Evolutionary conservation across 306 rosid species (phyloP), one percentile per base, ranked within the genome.

Genomic region (Vigna reflexopilosa): DNA sequence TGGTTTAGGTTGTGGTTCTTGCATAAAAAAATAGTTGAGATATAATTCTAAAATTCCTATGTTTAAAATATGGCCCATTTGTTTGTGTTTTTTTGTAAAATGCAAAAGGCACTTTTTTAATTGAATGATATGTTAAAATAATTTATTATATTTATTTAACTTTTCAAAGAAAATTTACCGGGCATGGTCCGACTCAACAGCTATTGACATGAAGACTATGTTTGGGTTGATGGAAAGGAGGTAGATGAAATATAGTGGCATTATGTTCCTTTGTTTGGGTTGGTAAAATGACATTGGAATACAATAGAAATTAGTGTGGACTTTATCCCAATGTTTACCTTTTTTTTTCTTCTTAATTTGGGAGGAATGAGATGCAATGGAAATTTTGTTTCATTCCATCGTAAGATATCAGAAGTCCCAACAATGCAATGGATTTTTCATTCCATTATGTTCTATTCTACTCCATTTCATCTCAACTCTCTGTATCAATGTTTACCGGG

Each of bases 111-210:
- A 5, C 6, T 9, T 26, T 51, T 64, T 66, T 17, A 62, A 34
- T 34, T 34, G 17, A 49, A 62, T 4, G 2, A 64, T 64, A 19
- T 22, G 38, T 51, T 65, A 5, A 20, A 51, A 48, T 30, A 30
- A 30, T 30, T 28, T 36, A 34, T 50, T 2, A 64, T 6, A 13
- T 3, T 10, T 48, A 16, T 7, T 19, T 75, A 6, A 22, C 5
- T 22, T 73, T 57, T 42, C 15, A 9, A 9, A 14, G 44, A 73
- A 44, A 15, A 15, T 6, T 15, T 42, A 36, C 16, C 79, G 14
- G 66, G 49, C 52, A 12, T 74, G 45, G 36, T 61, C 49, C 62
- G 59, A 34, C 42, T 72, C 62, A 32, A 26, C 42, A 65, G 42
- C 45, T 54, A 19, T 67, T 42, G 59, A 30, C 73, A 7, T 62